Percentiles rank a stretch among this genome's conserved stretches.
Evolutionary conservation across 371 early-diverging fungal genomes (phyloP).

Genomic region (Lichtheimia ramosa): DNA sequence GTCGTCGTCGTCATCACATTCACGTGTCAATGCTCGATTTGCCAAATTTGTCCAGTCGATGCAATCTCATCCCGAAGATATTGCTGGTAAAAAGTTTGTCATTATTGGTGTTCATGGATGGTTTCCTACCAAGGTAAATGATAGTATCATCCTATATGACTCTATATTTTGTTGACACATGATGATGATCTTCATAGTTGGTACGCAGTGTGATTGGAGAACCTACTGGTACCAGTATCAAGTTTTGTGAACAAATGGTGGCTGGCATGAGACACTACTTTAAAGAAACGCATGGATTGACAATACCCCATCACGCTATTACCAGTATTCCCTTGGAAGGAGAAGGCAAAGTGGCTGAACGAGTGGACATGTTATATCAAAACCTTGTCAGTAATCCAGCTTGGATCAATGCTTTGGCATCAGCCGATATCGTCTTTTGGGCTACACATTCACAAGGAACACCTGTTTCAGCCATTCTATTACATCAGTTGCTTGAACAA

Average conservation of each 20-base stretch:
- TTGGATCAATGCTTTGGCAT: conserved; percentile 56
- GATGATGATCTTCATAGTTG: conserved; percentile 20
- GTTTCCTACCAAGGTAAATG: conserved; percentile 81
- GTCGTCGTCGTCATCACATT: not conserved
- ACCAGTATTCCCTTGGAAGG: conserved; percentile 85
- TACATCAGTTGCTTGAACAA: conserved; percentile 71
- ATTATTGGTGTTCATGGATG: conserved; percentile 90
- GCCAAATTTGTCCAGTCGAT: conserved; percentile 33
- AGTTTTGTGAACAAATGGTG: conserved; percentile 88
- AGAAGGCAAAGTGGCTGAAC: conserved; percentile 86
- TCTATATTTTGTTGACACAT: not conserved
- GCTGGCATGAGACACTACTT: conserved; percentile 64
- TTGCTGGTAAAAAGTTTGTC: conserved; percentile 48
- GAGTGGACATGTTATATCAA: conserved; percentile 76
- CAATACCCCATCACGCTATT: conserved; percentile 58
- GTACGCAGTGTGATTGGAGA: conserved; percentile 84
- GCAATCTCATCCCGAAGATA: conserved; percentile 19
- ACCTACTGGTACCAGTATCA: conserved; percentile 87
- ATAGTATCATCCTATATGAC: not conserved
- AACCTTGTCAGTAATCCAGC: conserved; percentile 56
- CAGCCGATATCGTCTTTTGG: conserved; percentile 85
- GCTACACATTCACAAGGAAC: conserved; percentile 95
- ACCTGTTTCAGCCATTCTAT: conserved; percentile 83
- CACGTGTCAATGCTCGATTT: conserved; percentile 6
- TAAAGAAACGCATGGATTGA: conserved; percentile 56